A percentile compares a stretch with the other conserved stretches of the same genome.
Conservation (phyloP, 345 rosid genomes). For the Eucalyptus leucophloia region DNA sequence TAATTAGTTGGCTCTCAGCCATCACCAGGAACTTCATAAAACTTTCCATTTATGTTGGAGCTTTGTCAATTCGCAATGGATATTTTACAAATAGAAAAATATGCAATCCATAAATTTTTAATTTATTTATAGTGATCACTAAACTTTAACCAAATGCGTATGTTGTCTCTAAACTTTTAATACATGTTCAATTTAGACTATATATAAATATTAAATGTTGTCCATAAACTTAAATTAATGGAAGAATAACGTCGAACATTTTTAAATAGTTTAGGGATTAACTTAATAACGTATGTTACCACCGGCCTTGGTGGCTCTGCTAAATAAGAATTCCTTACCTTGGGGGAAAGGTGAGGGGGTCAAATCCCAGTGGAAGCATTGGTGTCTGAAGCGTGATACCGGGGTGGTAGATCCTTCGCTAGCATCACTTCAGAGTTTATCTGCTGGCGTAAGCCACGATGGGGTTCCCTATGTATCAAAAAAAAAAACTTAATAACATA, state of each 20-base stretch:
- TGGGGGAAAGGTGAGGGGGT: too few species aligned
- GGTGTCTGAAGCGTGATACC: accelerated
- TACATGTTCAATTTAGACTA: too few species aligned
- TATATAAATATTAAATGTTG: too few species aligned
- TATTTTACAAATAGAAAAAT: not conserved
- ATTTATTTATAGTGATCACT: too few species aligned
- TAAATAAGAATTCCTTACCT: too few species aligned
- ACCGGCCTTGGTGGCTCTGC: accelerated
- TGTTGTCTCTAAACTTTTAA: too few species aligned
- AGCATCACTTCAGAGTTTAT: accelerated
- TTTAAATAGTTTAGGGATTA: too few species aligned
- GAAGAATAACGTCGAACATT: accelerated
- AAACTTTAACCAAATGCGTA: accelerated
- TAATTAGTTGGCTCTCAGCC: not conserved
- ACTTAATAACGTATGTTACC: too few species aligned
- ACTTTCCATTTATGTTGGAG: not conserved
- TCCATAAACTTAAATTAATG: too few species aligned
- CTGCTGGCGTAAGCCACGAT: accelerated
- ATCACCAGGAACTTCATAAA: not conserved
- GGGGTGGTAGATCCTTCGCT: accelerated
- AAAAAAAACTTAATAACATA: too few species aligned
- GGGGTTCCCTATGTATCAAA: accelerated
- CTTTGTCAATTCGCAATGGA: not conserved
- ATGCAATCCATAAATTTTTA: too few species aligned
- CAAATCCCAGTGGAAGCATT: too few species aligned